These are phyloP conservation scores for Solanum hybrid DNA, from an alignment of 305 asterid species.

Conservation along the genomic window DNA sequence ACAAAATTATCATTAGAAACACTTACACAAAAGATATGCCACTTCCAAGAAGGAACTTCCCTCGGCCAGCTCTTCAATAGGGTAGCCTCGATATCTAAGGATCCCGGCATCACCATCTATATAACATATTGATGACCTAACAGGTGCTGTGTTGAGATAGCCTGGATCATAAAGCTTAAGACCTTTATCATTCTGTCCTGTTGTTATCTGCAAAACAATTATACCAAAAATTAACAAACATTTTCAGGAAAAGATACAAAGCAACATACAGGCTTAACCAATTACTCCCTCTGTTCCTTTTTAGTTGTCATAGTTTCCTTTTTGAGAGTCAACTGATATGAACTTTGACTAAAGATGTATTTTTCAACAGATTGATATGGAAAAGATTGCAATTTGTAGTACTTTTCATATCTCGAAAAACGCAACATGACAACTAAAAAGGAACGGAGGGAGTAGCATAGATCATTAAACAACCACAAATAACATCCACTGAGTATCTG, in stretches of 20 bases:
- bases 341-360: neutral
- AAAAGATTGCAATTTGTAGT: neutral
- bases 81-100: conserved; percentile 94
- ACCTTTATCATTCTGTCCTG: conserved; percentile 83
- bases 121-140: conserved; percentile 82
- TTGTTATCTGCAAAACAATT: conserved; percentile 51
- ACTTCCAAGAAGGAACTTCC: conserved; percentile 91
- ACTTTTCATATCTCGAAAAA: neutral
- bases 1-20: neutral
- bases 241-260: neutral
- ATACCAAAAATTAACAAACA: conserved; percentile 8
- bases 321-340: neutral
- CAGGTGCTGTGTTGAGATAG: conserved; percentile 97
- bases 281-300: neutral
- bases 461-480: neutral
- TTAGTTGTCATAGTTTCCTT: neutral
- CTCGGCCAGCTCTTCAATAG: conserved; percentile 95
- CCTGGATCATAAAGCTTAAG: conserved; percentile 98
- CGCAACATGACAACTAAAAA: neutral
- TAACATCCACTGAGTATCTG: neutral
- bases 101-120: conserved; percentile 99
- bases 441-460: neutral
- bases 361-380: neutral
- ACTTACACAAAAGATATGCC: conserved; percentile 92
- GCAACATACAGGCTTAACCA: neutral